Conservation (phyloP, 305 asterid genomes). For the Lippia alba region DNA sequence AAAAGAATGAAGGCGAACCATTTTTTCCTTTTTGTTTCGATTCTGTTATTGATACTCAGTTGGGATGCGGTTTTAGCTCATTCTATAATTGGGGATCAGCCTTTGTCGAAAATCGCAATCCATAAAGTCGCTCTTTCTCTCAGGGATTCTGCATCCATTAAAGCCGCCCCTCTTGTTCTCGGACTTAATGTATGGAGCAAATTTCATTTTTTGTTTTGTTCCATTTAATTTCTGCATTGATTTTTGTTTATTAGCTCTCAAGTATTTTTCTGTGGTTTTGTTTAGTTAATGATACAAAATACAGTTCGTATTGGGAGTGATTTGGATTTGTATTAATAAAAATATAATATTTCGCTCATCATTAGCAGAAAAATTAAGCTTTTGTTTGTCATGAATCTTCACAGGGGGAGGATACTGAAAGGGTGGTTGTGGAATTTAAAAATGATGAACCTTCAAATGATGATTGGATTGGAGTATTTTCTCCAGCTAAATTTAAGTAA, state of each 20-base stretch:
- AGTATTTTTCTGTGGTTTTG: background rate
- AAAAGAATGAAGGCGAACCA: slow-evolving; percentile 34
- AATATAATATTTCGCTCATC: background rate
- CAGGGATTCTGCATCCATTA: slow-evolving; percentile 52
- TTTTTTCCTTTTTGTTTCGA: slow-evolving; percentile 8
- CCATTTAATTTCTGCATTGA: background rate
- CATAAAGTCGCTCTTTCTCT: slow-evolving; percentile 57
- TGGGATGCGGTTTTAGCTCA: slow-evolving; percentile 32
- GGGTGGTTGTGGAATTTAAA: slow-evolving; percentile 60
- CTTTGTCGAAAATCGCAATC: slow-evolving; percentile 73
- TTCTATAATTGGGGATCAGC: slow-evolving; percentile 64
- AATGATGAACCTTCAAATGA: slow-evolving; percentile 62
- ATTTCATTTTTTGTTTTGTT: background rate
- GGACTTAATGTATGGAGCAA: slow-evolving; percentile 53
- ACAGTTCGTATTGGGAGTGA: no score
- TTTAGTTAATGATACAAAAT: no score
- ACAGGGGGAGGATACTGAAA: slow-evolving; percentile 72
- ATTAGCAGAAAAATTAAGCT: background rate
- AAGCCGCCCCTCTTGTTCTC: slow-evolving; percentile 66
- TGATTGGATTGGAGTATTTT: slow-evolving; percentile 95
- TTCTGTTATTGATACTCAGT: slow-evolving; percentile 25
- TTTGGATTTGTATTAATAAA: background rate
- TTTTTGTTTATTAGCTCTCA: background rate
- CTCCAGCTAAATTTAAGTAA: slow-evolving; percentile 94
- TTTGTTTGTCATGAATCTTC: slow-evolving; percentile 25